Base-by-base conservation (phyloP, 495 filamentous ascomycete genomes). In the Glonium stellatum region DNA sequence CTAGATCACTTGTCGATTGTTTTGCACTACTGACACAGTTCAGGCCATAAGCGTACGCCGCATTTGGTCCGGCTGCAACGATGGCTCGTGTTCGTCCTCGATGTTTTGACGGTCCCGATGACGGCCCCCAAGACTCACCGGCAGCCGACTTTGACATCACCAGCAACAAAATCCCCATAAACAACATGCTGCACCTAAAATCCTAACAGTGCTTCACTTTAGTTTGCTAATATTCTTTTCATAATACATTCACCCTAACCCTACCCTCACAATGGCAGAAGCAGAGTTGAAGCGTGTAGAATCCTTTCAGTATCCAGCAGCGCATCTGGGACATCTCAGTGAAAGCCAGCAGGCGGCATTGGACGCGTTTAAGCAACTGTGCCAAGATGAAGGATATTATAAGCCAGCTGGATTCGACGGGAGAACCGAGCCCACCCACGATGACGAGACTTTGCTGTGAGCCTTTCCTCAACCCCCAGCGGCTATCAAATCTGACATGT, bases 381-480 rank as follows among this genome's bases (percentile, higher is more conserved):
- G 85, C 57, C 76, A 79, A 42, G 78, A 87, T 67, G 80, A 84
- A 61, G 83, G 80, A 5, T 78, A 87, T 61, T 93, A 90, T 69
- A 80, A 72, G 44, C 78, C 83, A 1, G 79, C 76, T 13, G 69
- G 63, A 19, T 69, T 68, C 52, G 71, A 74, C 27, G 76, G 69
- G 5, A 74, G 69, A 56, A 70, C 68, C 18, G 65, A 69, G 1
- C 70, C 86, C 0, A 87, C 83, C 60, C 88, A 91, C 69, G 87
- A 89, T 55, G 89, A 95, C 77, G 83, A 87, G 69, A 90, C 87
- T 4, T 73, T 95, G 64, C 77, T 95, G 87, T 92, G 78, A 63
- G 86, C 75, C 59, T 21, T 22, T 39, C 19, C 52, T 5, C 19
- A n/a, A 1, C 6, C 2, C 9, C 12, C 23, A 0, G 31, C 6